Base-by-base conservation (phyloP, 352 stramenopile species). In the Pythium grandisporangium region DNA sequence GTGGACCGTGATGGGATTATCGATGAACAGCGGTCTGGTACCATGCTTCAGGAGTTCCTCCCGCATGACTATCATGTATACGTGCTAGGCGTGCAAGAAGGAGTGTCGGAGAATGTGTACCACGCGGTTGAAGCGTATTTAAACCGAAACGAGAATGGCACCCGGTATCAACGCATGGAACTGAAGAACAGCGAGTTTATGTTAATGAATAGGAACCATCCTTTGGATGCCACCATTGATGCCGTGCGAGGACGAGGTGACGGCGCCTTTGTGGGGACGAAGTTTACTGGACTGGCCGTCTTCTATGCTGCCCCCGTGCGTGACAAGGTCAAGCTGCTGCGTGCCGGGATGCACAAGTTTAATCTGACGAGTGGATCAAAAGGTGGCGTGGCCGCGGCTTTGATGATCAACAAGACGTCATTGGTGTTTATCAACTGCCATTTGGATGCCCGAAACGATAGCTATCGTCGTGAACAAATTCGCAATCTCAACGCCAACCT, bases 391-490 rank as follows among this genome's bases (percentile, higher is more conserved):
- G 82, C 74, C 2, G 70, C 83, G 20, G 77, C 73, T 4, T 56
- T 95, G 14, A 61, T 74, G 59, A 52, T 92, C 23, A 70, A 89
- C 45, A 61, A 82, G 45, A 84, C 70, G 40, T 91, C 76, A 0
- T 68, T 95, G 26, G 76, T 80, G 33, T 93, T 95, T 38, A 68
- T 93, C 11, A 93, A 87, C 44, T 87, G 73, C 37, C 77, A 95
- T 50, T 65, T 95, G 50, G 82, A 92, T 27, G 75, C 76, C 16
- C 65, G 78, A 23, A 88, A 87, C 32, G 78, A 90, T 41, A 63
- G 62, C 14, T 81, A 87, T 48, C 77, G 82, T 4, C 77, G 79
- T 23, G 72, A 93, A 24, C 83, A 95, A 59, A 89, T 91, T 47
- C 56, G 72, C 19, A 85, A 74, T 29, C 53, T 93, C 41, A 84